Evolutionary conservation across 75 land plant species (phyloP).

Genomic region (Larix kaempferi): DNA sequence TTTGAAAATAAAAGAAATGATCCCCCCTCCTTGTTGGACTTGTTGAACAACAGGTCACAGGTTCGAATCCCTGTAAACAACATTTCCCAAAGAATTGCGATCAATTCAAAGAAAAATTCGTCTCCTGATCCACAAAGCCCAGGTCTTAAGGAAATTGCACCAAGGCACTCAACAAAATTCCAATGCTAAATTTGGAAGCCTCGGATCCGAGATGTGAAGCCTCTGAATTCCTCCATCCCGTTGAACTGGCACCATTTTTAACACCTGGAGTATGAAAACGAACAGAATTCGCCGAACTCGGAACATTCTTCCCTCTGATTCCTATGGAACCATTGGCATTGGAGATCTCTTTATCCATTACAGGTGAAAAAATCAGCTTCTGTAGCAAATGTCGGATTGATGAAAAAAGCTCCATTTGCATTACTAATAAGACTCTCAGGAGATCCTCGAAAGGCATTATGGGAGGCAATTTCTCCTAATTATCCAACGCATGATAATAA

Average conservation of each 20-base stretch:
- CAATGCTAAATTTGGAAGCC: constrained; percentile 6
- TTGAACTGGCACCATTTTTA: background rate
- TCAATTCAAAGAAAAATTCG: constrained; percentile 15
- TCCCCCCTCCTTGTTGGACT: background rate
- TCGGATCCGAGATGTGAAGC: background rate
- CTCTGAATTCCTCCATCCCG: background rate
- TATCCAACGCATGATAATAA: background rate
- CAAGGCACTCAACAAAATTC: constrained; percentile 12
- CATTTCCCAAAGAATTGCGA: background rate
- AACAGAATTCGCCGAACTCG: background rate
- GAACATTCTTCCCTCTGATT: background rate
- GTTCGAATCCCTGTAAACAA: background rate
- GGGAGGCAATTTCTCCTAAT: background rate
- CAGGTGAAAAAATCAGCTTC: background rate
- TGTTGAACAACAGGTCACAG: background rate
- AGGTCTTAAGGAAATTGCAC: constrained; percentile 25
- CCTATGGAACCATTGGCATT: background rate
- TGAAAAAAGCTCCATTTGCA: background rate
- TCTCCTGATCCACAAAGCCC: constrained; percentile 27
- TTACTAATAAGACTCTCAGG: background rate
- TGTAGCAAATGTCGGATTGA: background rate
- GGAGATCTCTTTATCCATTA: constrained; percentile 1
- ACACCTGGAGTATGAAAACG: background rate
- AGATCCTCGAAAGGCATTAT: constrained; percentile 1
- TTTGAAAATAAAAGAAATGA: too few relatives aligned